A percentile compares a stretch with the other conserved stretches of the same genome.
Evolutionary conservation across 1,284 basidiomycete species (phyloP).

Genomic region (Pterula multifida): DNA sequence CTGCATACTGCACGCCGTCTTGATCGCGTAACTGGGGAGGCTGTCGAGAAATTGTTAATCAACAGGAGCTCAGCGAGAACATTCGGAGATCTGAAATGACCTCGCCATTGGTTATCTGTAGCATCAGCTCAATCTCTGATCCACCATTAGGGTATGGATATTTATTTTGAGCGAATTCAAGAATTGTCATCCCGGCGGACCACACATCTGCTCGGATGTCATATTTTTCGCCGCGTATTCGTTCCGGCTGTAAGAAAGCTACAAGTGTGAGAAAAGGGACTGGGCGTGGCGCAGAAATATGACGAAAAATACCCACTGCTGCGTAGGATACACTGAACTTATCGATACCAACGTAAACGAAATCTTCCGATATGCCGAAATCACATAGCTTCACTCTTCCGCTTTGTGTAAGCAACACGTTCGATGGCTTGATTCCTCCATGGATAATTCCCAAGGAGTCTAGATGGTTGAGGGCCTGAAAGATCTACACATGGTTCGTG

Average conservation of each 20-base stretch:
- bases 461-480: neutral
- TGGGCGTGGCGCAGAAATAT: neutral
- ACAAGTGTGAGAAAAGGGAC: neutral
- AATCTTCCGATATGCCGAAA: neutral
- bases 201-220: neutral
- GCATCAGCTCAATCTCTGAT: neutral
- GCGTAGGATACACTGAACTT: neutral
- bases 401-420: neutral
- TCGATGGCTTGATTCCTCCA: neutral
- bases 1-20: neutral
- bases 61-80: neutral
- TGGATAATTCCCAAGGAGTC: neutral
- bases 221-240: neutral
- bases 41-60: neutral
- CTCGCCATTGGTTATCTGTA: constrained; percentile 2
- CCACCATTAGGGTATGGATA: neutral
- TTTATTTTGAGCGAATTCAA: neutral
- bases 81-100: neutral
- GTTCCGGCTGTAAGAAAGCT: neutral
- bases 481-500: neutral
- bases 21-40: constrained; percentile 2
- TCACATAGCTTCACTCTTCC: neutral
- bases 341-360: neutral
- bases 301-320: neutral
- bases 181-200: neutral